Conservation (phyloP, 306 rosid genomes). For the Quercus rubra region DNA sequence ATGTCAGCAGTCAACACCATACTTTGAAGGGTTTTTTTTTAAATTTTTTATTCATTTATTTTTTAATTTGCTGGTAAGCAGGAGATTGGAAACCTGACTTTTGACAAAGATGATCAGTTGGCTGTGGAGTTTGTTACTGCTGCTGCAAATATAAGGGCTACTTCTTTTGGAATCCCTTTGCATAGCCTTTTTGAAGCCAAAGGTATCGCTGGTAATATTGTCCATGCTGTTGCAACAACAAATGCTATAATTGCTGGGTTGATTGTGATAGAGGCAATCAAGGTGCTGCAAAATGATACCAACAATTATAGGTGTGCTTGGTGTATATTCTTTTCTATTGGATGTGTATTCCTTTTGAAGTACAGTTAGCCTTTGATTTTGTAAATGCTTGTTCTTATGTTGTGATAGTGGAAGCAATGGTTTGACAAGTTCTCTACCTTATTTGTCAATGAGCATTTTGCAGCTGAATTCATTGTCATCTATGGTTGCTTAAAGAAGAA, state of each 20-base stretch:
- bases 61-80: slow-evolving; percentile 28
- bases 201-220: slow-evolving; percentile 99
- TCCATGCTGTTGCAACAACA: slow-evolving; percentile 98
- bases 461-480: not conserved
- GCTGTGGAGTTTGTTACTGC: slow-evolving; percentile 98
- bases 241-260: slow-evolving; percentile 95
- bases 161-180: slow-evolving; percentile 88
- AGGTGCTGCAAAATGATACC: slow-evolving; percentile 76
- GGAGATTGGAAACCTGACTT: slow-evolving; percentile 86
- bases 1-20: not conserved
- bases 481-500: not conserved
- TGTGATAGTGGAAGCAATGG: not conserved
- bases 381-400: not conserved
- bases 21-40: no score
- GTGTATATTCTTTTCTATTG: slow-evolving; percentile 9
- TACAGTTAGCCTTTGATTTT: not conserved
- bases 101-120: slow-evolving; percentile 98
- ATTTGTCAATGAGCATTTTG: not conserved
- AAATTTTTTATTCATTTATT: not conserved
- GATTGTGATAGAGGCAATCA: slow-evolving; percentile 96
- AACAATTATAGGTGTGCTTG: slow-evolving; percentile 66
- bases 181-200: slow-evolving; percentile 98
- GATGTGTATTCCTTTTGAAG: not conserved
- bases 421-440: not conserved
- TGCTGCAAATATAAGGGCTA: slow-evolving; percentile 93